A percentile compares a stretch with the other conserved stretches of the same genome.
Evolutionary conservation across 176 grass and related monocot genomes (phyloP).

Genomic region (Oropetium thomaeum): DNA sequence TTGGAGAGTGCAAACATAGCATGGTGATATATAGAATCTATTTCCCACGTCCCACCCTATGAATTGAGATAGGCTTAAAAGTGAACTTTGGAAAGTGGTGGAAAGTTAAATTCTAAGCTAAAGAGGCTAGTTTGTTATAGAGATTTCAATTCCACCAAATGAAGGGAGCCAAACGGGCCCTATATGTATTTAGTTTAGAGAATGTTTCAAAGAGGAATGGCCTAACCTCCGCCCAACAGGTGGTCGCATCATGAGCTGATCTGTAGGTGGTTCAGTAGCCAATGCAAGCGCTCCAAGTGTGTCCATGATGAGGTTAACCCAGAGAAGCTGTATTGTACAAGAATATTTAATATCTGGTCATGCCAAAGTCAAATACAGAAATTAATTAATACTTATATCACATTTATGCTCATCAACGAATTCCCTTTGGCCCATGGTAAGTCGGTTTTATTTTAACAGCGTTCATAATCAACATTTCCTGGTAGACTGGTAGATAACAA

Average conservation of each 20-base stretch:
- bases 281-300: conserved; percentile 97
- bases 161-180: no score
- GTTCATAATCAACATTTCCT: conserved; percentile 11
- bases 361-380: not conserved
- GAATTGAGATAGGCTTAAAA: no score
- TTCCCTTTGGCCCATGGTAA: not conserved
- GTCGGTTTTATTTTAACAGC: conserved; percentile 11
- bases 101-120: no score
- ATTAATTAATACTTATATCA: not conserved
- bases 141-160: no score
- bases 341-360: conserved; percentile 25
- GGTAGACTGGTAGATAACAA: not conserved
- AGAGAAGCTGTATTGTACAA: conserved; percentile 68
- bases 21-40: no score
- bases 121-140: no score
- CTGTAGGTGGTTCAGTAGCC: conserved; percentile 92
- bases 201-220: conserved; percentile 28
- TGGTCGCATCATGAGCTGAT: conserved; percentile 64
- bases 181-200: conserved; percentile 9
- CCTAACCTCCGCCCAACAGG: conserved; percentile 83
- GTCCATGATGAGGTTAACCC: conserved; percentile 99
- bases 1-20: no score
- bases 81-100: no score
- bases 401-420: conserved; percentile 3
- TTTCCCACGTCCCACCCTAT: no score